Evolutionary conservation across 768 basidiomycete genomes (phyloP).

Genomic region (Clathrus columnatus): DNA sequence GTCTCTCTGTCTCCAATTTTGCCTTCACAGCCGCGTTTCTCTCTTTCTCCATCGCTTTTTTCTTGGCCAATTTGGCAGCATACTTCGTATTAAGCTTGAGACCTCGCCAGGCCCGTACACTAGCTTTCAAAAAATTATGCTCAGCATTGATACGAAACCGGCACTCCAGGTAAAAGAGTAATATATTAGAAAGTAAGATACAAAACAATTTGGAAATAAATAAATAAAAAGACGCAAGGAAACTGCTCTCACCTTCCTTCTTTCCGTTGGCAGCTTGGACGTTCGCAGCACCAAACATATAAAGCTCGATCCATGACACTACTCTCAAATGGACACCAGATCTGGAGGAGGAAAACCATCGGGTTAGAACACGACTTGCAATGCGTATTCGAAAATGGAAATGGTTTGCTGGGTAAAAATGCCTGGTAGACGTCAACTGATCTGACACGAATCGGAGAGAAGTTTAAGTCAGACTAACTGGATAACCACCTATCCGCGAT

Average conservation of each 20-base stretch:
- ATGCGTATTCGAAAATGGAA: slow-evolving; percentile 49
- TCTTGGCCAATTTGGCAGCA: slow-evolving; percentile 61
- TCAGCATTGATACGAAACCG: background rate
- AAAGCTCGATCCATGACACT: slow-evolving; percentile 79
- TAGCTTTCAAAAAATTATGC: slow-evolving; percentile 22
- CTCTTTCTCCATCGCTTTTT: slow-evolving; percentile 31
- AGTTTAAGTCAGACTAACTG: slow-evolving; percentile 44
- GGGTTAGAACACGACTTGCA: slow-evolving; percentile 66
- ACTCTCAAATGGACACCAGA: slow-evolving; percentile 85
- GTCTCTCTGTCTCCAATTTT: slow-evolving; percentile 25
- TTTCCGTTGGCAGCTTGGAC: slow-evolving; percentile 61
- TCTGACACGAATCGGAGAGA: background rate
- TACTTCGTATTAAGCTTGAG: slow-evolving; percentile 65
- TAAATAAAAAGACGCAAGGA: background rate
- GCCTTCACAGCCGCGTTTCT: slow-evolving; percentile 21
- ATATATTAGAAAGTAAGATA: slow-evolving; percentile 7
- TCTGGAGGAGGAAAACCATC: slow-evolving; percentile 77
- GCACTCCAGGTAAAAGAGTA: background rate
- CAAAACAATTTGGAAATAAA: background rate
- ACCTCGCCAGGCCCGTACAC: slow-evolving; percentile 76
- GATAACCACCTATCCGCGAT: slow-evolving; percentile 83
- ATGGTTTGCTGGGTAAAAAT: slow-evolving; percentile 57
- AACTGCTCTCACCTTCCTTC: slow-evolving; percentile 69
- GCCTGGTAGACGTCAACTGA: slow-evolving; percentile 40
- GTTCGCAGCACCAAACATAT: slow-evolving; percentile 79